Evolutionary conservation across 371 early-diverging fungal species (phyloP).

Genomic region (Rhizopus delemar): DNA sequence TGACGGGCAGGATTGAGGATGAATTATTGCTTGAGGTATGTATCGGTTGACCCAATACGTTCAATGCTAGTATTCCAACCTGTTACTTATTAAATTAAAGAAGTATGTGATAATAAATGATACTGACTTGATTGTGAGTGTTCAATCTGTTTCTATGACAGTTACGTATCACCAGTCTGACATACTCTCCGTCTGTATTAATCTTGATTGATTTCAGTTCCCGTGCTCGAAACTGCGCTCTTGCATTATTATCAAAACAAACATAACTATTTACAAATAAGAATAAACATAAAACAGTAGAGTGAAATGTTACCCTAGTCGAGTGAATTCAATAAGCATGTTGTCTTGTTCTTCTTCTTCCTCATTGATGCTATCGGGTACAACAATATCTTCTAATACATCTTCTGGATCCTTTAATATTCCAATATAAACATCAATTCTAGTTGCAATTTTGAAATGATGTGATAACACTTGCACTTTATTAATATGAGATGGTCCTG

Average conservation of each 20-base stretch:
- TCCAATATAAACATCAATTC: conserved; percentile 70
- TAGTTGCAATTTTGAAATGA: conserved; percentile 82
- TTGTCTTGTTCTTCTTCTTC: conserved; percentile 17
- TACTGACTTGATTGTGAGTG: conserved; percentile 72
- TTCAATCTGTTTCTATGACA: conserved; percentile 74
- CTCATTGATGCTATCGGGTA: conserved; percentile 20
- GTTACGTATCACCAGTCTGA: conserved; percentile 69
- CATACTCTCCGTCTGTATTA: conserved; percentile 70
- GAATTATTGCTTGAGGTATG: conserved; percentile 5
- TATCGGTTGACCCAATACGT: conserved; percentile 51
- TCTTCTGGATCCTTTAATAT: conserved; percentile 34
- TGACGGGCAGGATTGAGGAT: conserved; percentile 10
- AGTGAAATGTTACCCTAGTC: conserved; percentile 30
- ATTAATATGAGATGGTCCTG: conserved; percentile 62
- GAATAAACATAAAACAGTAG: not conserved
- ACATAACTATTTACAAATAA: conserved; percentile 32
- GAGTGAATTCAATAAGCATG: conserved; percentile 41
- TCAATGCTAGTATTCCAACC: conserved; percentile 65
- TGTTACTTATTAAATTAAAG: conserved; percentile 14
- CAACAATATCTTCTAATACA: conserved; percentile 19
- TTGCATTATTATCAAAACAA: conserved; percentile 47
- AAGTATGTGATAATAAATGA: not conserved
- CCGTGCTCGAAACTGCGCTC: conserved; percentile 54
- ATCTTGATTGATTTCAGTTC: conserved; percentile 78
- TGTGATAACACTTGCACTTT: conserved; percentile 77